phyloP scores from a whole-genome alignment of 2,329 filamentous ascomycete genomes.

The Stagonosporopsis vannaccii region DNA sequence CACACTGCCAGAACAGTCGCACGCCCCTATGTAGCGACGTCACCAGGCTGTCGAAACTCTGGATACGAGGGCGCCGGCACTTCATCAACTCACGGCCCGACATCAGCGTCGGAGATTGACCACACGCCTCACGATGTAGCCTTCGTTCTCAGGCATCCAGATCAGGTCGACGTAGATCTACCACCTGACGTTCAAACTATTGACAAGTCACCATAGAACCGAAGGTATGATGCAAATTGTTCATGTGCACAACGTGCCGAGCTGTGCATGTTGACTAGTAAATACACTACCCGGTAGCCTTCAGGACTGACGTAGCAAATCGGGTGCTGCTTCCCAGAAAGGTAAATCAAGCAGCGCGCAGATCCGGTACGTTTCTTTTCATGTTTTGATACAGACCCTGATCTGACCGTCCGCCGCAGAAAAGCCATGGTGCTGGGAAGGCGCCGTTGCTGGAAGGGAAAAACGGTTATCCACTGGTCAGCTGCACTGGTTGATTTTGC shows the following conservation, averaged over 20 bases:
- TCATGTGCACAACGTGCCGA: conserved; percentile 5
- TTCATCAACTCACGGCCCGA: neutral
- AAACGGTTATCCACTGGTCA: conserved; percentile 11
- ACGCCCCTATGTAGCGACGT: neutral
- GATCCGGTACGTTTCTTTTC: conserved; percentile 16
- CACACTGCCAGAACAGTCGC: neutral
- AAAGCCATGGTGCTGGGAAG: conserved; percentile 5
- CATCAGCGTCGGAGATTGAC: neutral
- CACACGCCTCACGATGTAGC: neutral
- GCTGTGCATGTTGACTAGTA: neutral
- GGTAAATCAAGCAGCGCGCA: neutral
- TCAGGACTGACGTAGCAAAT: conserved; percentile 10
- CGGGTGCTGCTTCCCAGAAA: conserved; percentile 7
- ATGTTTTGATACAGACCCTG: conserved; percentile 17
- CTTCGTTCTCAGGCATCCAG: neutral
- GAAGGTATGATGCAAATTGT: conserved; percentile 11
- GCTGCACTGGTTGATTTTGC: conserved; percentile 15
- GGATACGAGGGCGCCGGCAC: neutral
- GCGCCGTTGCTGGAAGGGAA: neutral
- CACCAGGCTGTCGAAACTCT: neutral
- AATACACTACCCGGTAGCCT: neutral
- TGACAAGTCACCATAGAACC: conserved; percentile 1
- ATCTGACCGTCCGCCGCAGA: conserved; percentile 1
- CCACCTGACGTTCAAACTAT: neutral
- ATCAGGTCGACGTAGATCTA: neutral